These are phyloP conservation scores for Jacaranda copaia DNA, from an alignment of 257 asterid genomes.

Conservation along the genomic window DNA sequence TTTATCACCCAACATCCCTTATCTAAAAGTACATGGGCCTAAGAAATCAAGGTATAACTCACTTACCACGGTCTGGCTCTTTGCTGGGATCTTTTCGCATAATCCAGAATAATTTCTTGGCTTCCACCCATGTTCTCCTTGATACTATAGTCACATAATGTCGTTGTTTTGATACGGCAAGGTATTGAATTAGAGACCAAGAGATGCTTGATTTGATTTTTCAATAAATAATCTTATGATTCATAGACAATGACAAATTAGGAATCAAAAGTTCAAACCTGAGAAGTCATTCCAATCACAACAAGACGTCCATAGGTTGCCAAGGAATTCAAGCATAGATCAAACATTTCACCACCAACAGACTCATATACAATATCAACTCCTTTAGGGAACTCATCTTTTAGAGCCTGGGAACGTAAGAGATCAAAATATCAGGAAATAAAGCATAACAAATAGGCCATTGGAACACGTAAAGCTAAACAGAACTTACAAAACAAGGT, in stretches of 20 bases:
- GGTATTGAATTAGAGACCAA: conserved; percentile 27
- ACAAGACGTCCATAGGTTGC: conserved; percentile 86
- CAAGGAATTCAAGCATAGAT: conserved; percentile 84
- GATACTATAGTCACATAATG: conserved; percentile 64
- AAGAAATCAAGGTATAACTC: conserved; percentile 30
- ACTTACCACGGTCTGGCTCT: conserved; percentile 97
- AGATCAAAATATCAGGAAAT: conserved; percentile 20
- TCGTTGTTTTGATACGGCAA: conserved; percentile 29
- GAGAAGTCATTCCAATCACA: conserved; percentile 96
- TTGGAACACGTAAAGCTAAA: conserved; percentile 13
- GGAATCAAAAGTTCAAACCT: conserved; percentile 55
- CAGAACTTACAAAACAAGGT: not conserved
- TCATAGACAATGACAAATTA: conserved; percentile 3
- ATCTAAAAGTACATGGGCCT: no score
- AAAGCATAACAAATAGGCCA: conserved; percentile 4
- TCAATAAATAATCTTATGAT: conserved; percentile 15
- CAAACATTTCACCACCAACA: conserved; percentile 96
- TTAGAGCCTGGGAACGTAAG: conserved; percentile 63
- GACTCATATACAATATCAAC: conserved; percentile 88
- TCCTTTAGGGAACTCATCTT: conserved; percentile 91
- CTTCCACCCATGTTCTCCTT: conserved; percentile 96
- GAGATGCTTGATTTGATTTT: conserved; percentile 8
- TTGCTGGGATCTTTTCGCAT: conserved; percentile 85
- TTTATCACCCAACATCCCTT: no score
- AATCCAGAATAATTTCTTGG: conserved; percentile 81